Conservation (phyloP, 2,329 filamentous ascomycete species). For the Colletotrichum spaethianum region DNA sequence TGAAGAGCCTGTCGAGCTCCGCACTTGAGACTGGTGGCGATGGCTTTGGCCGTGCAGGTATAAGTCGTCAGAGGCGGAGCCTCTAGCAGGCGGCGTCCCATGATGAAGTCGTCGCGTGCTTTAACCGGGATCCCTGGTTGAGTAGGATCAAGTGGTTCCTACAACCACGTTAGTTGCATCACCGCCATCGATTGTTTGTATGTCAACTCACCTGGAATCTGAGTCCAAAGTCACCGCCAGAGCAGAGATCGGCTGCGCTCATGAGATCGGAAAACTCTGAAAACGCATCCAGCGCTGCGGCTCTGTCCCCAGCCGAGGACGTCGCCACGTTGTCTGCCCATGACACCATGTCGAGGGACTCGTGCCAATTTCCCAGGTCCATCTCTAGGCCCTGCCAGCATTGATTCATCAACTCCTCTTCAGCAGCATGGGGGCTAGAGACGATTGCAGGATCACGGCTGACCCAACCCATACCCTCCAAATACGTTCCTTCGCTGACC, state of each 20-base stretch:
- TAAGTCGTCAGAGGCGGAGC: slow-evolving; percentile 54
- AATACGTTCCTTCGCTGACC: slow-evolving; percentile 85
- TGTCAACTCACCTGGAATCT: slow-evolving; percentile 51
- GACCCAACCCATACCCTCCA: slow-evolving; percentile 82
- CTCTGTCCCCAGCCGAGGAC: slow-evolving; percentile 45
- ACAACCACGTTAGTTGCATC: slow-evolving; percentile 42
- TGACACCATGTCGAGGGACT: slow-evolving; percentile 54
- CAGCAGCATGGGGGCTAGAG: slow-evolving; percentile 56
- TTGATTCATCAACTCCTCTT: slow-evolving; percentile 76
- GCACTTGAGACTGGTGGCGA: slow-evolving; percentile 34
- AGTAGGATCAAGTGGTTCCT: slow-evolving; percentile 73
- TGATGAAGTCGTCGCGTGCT: slow-evolving; percentile 64
- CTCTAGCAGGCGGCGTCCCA: slow-evolving; percentile 65
- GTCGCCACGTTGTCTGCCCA: slow-evolving; percentile 53
- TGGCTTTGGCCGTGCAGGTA: slow-evolving; percentile 27
- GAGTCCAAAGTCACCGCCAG: slow-evolving; percentile 61
- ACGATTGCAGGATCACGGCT: slow-evolving; percentile 70
- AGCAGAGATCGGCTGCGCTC: slow-evolving; percentile 77
- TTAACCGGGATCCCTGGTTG: slow-evolving; percentile 68
- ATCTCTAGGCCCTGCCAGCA: slow-evolving; percentile 78
- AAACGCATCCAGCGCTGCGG: slow-evolving; percentile 63
- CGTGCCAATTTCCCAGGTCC: slow-evolving; percentile 72
- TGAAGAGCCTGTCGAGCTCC: slow-evolving; percentile 31
- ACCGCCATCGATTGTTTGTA: neutral
- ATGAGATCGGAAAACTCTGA: slow-evolving; percentile 70